These are phyloP conservation scores for Kodamaea leandrae DNA, from an alignment of 805 yeast species.

Conservation along the genomic window DNA sequence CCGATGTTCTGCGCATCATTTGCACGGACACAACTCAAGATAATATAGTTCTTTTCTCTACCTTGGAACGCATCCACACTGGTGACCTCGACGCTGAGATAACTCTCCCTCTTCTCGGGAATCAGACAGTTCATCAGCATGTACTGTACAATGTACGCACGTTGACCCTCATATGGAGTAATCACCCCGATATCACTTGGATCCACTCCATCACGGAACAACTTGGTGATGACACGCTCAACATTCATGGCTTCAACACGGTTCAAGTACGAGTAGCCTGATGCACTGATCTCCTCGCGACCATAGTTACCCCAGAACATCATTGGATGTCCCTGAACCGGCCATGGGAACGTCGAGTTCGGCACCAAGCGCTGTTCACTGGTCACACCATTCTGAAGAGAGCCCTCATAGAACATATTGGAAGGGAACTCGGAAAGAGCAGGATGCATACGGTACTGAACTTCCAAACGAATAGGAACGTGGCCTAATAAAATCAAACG, in stretches of 20 bases:
- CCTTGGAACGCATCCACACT: constrained; percentile 70
- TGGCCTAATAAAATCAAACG: constrained; percentile 80
- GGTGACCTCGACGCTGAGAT: constrained; percentile 77
- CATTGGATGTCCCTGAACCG: constrained; percentile 80
- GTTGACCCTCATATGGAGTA: constrained; percentile 93
- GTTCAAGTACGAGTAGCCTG: constrained; percentile 80
- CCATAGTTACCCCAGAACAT: constrained; percentile 93
- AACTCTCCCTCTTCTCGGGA: constrained; percentile 53
- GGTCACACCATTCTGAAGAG: constrained; percentile 88
- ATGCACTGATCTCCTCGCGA: constrained; percentile 79
- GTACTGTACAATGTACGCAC: constrained; percentile 76
- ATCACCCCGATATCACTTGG: constrained; percentile 88
- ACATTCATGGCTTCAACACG: constrained; percentile 88
- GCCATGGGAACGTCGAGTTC: constrained; percentile 83
- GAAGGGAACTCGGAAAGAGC: constrained; percentile 81
- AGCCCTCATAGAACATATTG: constrained; percentile 90
- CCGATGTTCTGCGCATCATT: constrained; percentile 41
- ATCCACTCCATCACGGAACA: constrained; percentile 72
- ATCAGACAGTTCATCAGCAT: constrained; percentile 70
- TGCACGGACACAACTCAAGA: constrained; percentile 44
- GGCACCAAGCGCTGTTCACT: constrained; percentile 60
- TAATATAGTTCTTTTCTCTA: constrained; percentile 45
- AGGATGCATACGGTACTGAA: constrained; percentile 96
- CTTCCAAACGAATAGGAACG: constrained; percentile 80
- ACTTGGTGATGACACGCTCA: constrained; percentile 69